Base-by-base conservation (phyloP, 352 stramenopile genomes). In the Phytophthora cajani region DNA sequence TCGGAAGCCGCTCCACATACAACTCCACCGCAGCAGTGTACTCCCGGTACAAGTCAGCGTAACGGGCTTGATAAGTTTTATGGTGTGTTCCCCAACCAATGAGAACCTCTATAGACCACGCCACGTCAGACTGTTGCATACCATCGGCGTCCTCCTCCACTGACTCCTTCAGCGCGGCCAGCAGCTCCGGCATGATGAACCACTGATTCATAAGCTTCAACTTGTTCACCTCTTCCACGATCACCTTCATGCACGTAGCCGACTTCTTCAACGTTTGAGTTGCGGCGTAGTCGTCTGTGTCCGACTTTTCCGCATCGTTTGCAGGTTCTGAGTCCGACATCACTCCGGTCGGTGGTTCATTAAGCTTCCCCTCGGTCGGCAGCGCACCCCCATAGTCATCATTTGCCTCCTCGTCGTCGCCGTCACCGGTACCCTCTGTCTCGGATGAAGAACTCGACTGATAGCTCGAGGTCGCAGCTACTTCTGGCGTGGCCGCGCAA, bases 101-200 rank as follows among this genome's bases (percentile, higher is more conserved):
- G 16, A 62, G n/a, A 55, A 71, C 33, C 32, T 38, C 40, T 6
- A 67, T 30, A 19, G 49, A 57, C 8, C 16, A 51, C 25, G 33
- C 10, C 27, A 71, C 64, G 14, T 55, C 10, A 47, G 12, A 54
- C 8, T 17, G 40, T 25, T 62, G 30, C 5, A 14, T n/a, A 8
- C 42, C 51, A 33, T 27, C 33, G 9, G 51, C 19, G 56, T 71
- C 58, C 8, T 64, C 23, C 36, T 56, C 38, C 11, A 71, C 30
- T 11, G 55, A 51, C 3, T 66, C 38, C 62, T 67, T 62, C 23
- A 67, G 19, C 7, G 42, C 57, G 10, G 47, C 7, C 25, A 66
- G 5, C 10, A 62, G 1, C 14, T 71, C 64, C 11, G 38, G 21
- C 14, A 67, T 62, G 33, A 71, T 42, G 14, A 67, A 64, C 38